phyloP scores from a whole-genome alignment of 1,139 yeast species.

The Nematodospora anomalae region DNA sequence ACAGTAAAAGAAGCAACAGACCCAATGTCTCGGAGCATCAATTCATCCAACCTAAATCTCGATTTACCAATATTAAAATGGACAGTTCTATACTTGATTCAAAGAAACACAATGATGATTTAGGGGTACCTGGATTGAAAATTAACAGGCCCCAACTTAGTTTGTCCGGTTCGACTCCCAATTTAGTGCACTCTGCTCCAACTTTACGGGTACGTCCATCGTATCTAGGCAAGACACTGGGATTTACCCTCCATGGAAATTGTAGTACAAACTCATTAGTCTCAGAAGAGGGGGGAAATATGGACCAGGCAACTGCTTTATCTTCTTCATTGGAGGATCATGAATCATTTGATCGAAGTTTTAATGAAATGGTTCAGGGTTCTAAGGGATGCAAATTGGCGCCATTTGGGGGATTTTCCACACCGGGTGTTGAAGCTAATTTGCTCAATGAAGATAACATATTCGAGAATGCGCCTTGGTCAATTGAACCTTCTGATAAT shows the following conservation, averaged over 20 bases:
- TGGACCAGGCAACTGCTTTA: constrained; percentile 3
- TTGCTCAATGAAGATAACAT: constrained; percentile 50
- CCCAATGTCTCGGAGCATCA: constrained; percentile 9
- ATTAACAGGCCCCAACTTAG: constrained; percentile 32
- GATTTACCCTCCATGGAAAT: constrained; percentile 29
- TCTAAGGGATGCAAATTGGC: constrained; percentile 42
- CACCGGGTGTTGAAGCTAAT: constrained; percentile 47
- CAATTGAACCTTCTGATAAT: constrained; percentile 61
- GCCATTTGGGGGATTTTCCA: constrained; percentile 77
- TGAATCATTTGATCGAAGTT: constrained; percentile 24
- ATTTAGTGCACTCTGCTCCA: constrained; percentile 17
- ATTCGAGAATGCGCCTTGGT: constrained; percentile 77
- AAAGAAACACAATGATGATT: constrained; percentile 30
- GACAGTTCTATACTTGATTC: constrained; percentile 43
- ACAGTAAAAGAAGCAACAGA: constrained; percentile 11
- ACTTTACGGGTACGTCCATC: constrained; percentile 22
- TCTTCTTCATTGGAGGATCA: constrained; percentile 17
- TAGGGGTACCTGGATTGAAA: constrained; percentile 42
- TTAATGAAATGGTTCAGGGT: constrained; percentile 33
- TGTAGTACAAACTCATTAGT: constrained; percentile 33
- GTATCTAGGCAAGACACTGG: constrained; percentile 17
- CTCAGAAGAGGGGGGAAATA: constrained; percentile 19
- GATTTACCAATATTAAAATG: constrained; percentile 24
- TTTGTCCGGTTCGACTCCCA: constrained; percentile 20
- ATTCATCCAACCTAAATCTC: constrained; percentile 49